phyloP scores from a whole-genome alignment of 768 basidiomycete genomes.

The Termitomyces sp. region DNA sequence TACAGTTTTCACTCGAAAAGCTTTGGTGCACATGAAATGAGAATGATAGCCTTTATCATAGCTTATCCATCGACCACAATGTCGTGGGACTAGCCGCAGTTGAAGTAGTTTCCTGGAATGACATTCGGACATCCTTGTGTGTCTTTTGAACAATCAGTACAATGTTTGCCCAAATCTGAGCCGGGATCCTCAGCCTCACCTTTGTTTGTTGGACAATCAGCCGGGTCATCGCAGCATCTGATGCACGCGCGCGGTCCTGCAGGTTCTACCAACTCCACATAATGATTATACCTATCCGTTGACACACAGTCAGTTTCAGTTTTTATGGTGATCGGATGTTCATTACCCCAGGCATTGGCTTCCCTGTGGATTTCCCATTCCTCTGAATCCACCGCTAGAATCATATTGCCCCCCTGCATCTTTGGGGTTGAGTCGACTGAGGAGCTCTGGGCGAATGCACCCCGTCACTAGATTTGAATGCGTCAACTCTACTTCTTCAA shows the following conservation, averaged over 20 bases:
- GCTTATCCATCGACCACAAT: background rate
- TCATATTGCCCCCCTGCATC: conserved; percentile 57
- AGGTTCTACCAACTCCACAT: conserved; percentile 56
- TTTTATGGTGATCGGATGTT: background rate
- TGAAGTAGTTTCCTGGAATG: conserved; percentile 50
- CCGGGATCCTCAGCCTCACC: conserved; percentile 25
- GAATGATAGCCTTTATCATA: background rate
- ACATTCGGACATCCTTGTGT: conserved; percentile 47
- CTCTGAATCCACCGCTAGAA: conserved; percentile 46
- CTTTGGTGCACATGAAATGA: background rate
- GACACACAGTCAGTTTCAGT: background rate
- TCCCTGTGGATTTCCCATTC: conserved; percentile 46
- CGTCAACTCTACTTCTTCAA: background rate
- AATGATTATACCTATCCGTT: conserved; percentile 45
- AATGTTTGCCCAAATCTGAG: background rate
- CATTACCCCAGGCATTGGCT: conserved; percentile 46
- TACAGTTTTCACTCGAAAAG: background rate
- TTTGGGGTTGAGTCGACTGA: conserved; percentile 38
- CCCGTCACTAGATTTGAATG: conserved; percentile 39
- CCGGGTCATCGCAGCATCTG: conserved; percentile 49
- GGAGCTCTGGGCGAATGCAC: conserved; percentile 41
- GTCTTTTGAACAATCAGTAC: conserved; percentile 26
- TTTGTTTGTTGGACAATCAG: conserved; percentile 47
- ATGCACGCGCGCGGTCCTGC: conserved; percentile 48
- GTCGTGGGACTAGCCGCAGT: conserved; percentile 32